Evolutionary conservation across 2,329 filamentous ascomycete species (phyloP), one percentile per base, ranked within the genome.

Genomic region (Penicillium polonicum): DNA sequence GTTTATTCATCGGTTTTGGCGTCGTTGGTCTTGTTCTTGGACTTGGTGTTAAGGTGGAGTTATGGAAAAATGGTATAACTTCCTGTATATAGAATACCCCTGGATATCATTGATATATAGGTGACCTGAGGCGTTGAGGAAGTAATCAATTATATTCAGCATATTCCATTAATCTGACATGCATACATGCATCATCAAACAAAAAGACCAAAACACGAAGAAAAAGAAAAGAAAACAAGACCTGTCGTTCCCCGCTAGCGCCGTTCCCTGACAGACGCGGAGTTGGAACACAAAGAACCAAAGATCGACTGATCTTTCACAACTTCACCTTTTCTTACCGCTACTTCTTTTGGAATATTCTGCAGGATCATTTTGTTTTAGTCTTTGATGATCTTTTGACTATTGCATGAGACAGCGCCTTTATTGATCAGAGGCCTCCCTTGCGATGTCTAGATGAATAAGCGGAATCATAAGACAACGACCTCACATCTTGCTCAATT

Each of bases 1-100:
- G 62, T 68, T 56, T 55, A 55, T 12, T 44, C 23, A 17, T 33
- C 5, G 39, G 17, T 19, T 25, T 39, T 42, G 33, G 45, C 27
- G 17, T 29, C 48, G 27, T 46, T 33, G 13, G 55, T 57, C 42
- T 54, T 35, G 46, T 44, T 7, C 15, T 13, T 52, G 9, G 15
- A 35, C 19, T 29, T 19, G 51, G 31, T 44, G 41, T 29, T 45
- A 36, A 49, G 27, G 31, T 53, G 36, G 39, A 54, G 33, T 55
- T 25, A 5, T 19, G 25, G 43, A 52, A 35, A 44, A 39, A 17
- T 53, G 59, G 48, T 35, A 48, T 44, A 58, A 36, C 55, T 60
- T 61, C 56, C 49, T 67, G 65, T 68, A 65, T 58, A 67, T 67
- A 65, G 21, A 62, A 52, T 61, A 61, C 63, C 61, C 60, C 59